phyloP scores from a whole-genome alignment of 768 basidiomycete genomes.

The Pleurotus citrinopileatus region DNA sequence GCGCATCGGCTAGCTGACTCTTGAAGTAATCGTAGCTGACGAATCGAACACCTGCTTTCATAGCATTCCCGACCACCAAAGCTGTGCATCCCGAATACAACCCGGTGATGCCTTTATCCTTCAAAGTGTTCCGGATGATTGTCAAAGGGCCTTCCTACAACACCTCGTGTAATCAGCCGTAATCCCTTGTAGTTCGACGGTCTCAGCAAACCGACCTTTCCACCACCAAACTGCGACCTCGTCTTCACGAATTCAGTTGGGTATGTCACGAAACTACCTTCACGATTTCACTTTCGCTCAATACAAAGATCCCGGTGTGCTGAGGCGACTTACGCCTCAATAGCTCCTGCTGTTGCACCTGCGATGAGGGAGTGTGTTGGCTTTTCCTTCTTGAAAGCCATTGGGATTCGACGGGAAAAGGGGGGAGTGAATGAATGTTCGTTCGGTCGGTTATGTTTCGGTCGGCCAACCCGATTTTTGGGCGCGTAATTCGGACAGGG shows the following conservation, averaged over 20 bases:
- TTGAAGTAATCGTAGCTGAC: slow-evolving; percentile 95
- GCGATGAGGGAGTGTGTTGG: slow-evolving; percentile 86
- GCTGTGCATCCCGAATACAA: slow-evolving; percentile 94
- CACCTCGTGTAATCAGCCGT: neutral
- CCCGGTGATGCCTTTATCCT: slow-evolving; percentile 72
- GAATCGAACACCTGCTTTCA: slow-evolving; percentile 96
- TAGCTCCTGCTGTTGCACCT: slow-evolving; percentile 87
- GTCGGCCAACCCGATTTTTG: too few relatives aligned
- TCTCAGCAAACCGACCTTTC: slow-evolving; percentile 49
- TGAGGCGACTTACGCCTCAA: slow-evolving; percentile 75
- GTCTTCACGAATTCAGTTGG: slow-evolving; percentile 95
- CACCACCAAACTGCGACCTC: slow-evolving; percentile 80
- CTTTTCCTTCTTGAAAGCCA: slow-evolving; percentile 69
- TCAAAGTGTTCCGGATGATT: slow-evolving; percentile 73
- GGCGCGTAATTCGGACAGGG: too few relatives aligned
- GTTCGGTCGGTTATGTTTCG: too few relatives aligned
- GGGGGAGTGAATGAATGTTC: too few relatives aligned
- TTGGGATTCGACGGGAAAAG: too few relatives aligned
- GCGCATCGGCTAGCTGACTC: slow-evolving; percentile 69
- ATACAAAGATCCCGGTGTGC: slow-evolving; percentile 9
- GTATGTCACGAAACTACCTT: slow-evolving; percentile 75
- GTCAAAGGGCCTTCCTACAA: slow-evolving; percentile 58
- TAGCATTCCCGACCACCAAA: slow-evolving; percentile 84
- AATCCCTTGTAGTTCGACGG: neutral
- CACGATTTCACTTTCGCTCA: slow-evolving; percentile 30